Evolutionary conservation across 2,329 filamentous ascomycete species (phyloP), one percentile per base, ranked within the genome.

Genomic region (Colletotrichum nymphaeae): DNA sequence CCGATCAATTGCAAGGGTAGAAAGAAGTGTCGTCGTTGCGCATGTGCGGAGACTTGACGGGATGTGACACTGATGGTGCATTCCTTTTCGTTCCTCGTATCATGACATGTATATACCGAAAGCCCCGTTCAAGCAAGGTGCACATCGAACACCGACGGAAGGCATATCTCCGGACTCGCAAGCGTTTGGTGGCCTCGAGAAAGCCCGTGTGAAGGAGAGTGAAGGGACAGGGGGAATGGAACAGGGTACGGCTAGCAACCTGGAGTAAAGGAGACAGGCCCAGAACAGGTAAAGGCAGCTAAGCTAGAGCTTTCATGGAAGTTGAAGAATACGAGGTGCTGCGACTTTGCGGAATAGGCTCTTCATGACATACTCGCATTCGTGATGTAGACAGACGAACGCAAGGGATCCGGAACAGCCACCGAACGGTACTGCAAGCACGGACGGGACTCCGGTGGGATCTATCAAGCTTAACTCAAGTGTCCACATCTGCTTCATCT

Each of bases 121-220:
- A 35, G 11, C 32, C 32, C 32, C 11, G 32, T 35, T 12, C 9
- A 35, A 35, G 32, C 32, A 12, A 5, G 32, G 32, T 35, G 32
- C 32, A 35, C 32, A 35, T 35, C 32, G 32, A 35, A 12, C 12
- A 42, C 6, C 16, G 16, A 42, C 37, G n/a, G 26, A 2, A 35
- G 8, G 16, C 26, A 30, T 24, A 2, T 63, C 60, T 60, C 57
- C 57, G 32, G 32, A n/a, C 32, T 60, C 30, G 12, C 57, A n/a
- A 7, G 32, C 26, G 66, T 63, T 69, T 57, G 66, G 66, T 69
- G 66, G 58, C 66, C 42, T 63, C 56, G 16, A 24, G 12, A 46
- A 46, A 26, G 14, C 24, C 66, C 66, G 66, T 11, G 49, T 14
- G 9, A 49, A 19, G 55, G 11, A 55, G 5, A 59, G 30, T 24